Evolutionary conservation across 768 basidiomycete genomes (phyloP), one percentile per base, ranked within the genome.

Genomic region (Termitomyces sp.): DNA sequence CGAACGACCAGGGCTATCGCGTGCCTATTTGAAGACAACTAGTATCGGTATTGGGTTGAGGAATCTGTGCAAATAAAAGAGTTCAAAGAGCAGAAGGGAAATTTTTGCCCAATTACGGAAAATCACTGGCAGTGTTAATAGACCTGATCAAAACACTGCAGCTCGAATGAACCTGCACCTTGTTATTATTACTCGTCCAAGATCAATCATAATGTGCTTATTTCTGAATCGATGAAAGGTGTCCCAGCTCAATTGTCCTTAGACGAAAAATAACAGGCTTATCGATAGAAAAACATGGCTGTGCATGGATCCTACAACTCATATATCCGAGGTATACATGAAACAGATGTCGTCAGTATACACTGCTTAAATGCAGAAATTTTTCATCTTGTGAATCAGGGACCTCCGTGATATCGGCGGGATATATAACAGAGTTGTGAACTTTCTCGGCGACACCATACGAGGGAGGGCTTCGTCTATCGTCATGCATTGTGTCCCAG

Each of bases 131-230:
- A n/a, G n/a, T n/a, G n/a, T n/a, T 24, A 45, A 64, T 47, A 67
- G 53, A 34, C 53, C 8, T 15, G 21, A 34, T n/a, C 22, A 37
- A 43, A 35, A 15, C 7, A 35, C 22, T 32, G 0, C 45, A 37
- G 28, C 53, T 14, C 21, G 28, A 21, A 28, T 51, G 17, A 28
- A 77, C 92, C 60, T 55, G 94, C 94, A 97, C 96, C 77, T 98
- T 98, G 74, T 98, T 98, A 73, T 98, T 98, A 72, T 98, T 97
- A 77, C 95, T 96, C 47, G 95, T 98, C 94, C 95, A 61, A 98
- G 74, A 82, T 98, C 97, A 66, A 99, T 98, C 96, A 98, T 98
- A 74, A 98, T 98, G 68, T 98, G 97, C 68, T 98, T 97, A 71
- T 96, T 96, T 42, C 95, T 96, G 63, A 49, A n/a, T 34, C 28